These are phyloP conservation scores for Xylariaceae sp. DNA, from an alignment of 2,329 filamentous ascomycete genomes.

Conservation along the genomic window DNA sequence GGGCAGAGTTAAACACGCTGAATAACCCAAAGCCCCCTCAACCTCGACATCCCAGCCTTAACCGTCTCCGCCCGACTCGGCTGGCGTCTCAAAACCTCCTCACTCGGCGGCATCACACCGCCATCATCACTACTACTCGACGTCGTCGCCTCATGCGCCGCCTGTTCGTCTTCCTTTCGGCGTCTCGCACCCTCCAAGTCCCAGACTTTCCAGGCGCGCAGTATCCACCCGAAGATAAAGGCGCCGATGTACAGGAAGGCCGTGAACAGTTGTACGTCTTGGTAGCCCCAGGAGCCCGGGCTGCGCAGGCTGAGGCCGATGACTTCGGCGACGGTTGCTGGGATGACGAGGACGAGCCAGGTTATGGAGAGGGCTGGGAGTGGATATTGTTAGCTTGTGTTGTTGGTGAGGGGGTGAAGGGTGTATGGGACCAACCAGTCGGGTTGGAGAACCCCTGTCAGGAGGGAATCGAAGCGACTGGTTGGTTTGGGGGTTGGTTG, in stretches of 20 bases:
- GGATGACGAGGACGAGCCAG: constrained; percentile 67
- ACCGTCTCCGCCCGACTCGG: constrained; percentile 15
- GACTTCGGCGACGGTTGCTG: constrained; percentile 62
- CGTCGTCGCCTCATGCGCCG: constrained; percentile 25
- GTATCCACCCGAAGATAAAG: constrained; percentile 42
- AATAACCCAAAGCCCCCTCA: constrained; percentile 26
- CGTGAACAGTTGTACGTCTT: constrained; percentile 53
- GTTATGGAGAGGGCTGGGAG: constrained; percentile 54
- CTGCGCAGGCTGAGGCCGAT: constrained; percentile 55
- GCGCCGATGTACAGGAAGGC: constrained; percentile 56
- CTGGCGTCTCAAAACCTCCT: constrained; percentile 13
- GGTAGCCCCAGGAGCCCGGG: constrained; percentile 41
- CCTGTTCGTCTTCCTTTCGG: constrained; percentile 24
- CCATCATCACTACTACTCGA: too few species aligned
- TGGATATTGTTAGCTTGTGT: not conserved
- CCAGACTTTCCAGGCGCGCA: constrained; percentile 41
- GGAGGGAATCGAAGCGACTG: too few species aligned
- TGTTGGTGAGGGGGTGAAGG: not conserved
- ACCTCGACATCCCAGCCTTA: constrained; percentile 19
- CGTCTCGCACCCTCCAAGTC: constrained; percentile 24
- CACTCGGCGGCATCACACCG: not conserved
- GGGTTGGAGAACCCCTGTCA: too few species aligned
- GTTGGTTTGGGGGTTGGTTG: too few species aligned
- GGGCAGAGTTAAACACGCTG: constrained; percentile 26
- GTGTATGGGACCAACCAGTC: too few species aligned